Percentiles rank a stretch among this genome's conserved stretches.
Conservation (phyloP, 2,329 filamentous ascomycete species). For the Colletotrichum orbiculare region DNA sequence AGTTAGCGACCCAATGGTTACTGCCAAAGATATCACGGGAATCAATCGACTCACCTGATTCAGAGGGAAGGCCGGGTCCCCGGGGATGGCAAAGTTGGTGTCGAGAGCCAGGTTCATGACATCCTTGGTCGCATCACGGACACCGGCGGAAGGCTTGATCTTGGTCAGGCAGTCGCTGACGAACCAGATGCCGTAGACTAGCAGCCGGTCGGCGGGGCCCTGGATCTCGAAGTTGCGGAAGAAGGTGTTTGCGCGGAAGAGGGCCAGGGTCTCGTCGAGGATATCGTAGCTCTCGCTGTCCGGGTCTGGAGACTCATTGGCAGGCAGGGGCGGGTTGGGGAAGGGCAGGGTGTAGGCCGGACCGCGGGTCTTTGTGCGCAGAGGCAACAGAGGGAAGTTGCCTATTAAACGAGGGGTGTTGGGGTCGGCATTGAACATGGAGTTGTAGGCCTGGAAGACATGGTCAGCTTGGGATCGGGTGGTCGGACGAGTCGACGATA, state of each 20-base stretch:
- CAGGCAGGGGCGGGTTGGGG: conserved; percentile 67
- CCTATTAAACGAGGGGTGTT: conserved; percentile 72
- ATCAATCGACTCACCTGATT: conserved; percentile 74
- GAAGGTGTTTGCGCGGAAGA: conserved; percentile 98
- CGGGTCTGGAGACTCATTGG: conserved; percentile 77
- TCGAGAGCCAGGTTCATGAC: conserved; percentile 93
- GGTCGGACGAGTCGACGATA: neutral
- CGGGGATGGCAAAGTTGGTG: conserved; percentile 91
- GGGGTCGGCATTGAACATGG: conserved; percentile 90
- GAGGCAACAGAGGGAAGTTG: conserved; percentile 94
- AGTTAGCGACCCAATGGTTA: neutral
- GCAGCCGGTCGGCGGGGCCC: conserved; percentile 89
- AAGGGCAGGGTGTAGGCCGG: conserved; percentile 85
- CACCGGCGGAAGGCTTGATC: conserved; percentile 79
- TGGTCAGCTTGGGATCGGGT: conserved; percentile 39
- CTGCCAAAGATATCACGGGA: too few species aligned
- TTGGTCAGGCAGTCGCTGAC: conserved; percentile 90
- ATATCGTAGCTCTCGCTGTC: conserved; percentile 96
- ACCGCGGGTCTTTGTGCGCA: conserved; percentile 95
- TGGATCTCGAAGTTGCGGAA: conserved; percentile 99
- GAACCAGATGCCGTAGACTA: conserved; percentile 97
- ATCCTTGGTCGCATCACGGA: conserved; percentile 74
- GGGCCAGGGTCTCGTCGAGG: conserved; percentile 88
- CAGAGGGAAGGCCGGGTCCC: conserved; percentile 90
- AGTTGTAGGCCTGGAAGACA: conserved; percentile 86